phyloP scores from a whole-genome alignment of 805 yeast species.

The Lipomyces sp. region DNA sequence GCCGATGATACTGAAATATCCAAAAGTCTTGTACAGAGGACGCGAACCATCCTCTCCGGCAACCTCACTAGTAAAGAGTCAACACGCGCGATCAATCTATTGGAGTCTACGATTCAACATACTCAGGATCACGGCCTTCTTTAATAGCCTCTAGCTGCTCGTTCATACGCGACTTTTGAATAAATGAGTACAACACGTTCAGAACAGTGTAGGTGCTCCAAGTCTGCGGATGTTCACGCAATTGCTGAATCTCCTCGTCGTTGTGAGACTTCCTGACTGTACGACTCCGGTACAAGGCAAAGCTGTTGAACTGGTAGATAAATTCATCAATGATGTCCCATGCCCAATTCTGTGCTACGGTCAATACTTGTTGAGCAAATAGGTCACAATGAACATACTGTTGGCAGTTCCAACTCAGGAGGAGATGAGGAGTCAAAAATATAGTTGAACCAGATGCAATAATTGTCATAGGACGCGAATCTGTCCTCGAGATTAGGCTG shows the following conservation, averaged over 20 bases:
- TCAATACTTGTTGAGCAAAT: not conserved
- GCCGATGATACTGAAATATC: conserved; percentile 56
- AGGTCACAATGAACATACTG: conserved; percentile 25
- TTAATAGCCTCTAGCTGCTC: conserved; percentile 49
- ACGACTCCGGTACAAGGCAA: conserved; percentile 51
- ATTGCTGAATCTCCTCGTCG: conserved; percentile 50
- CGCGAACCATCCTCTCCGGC: conserved; percentile 54
- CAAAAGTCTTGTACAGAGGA: conserved; percentile 53
- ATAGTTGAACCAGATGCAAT: conserved; percentile 54
- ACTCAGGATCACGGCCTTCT: conserved; percentile 42
- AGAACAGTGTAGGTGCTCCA: conserved; percentile 57
- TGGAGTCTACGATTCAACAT: not conserved
- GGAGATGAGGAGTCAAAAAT: conserved; percentile 54
- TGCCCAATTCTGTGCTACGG: conserved; percentile 48
- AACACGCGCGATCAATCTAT: not conserved
- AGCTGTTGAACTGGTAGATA: conserved; percentile 57
- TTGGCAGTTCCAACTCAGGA: conserved; percentile 53
- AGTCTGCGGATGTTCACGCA: conserved; percentile 49
- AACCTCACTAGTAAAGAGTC: conserved; percentile 37
- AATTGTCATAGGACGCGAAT: conserved; percentile 55
- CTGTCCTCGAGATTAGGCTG: conserved; percentile 53
- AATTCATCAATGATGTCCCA: conserved; percentile 61
- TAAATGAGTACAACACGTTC: conserved; percentile 55
- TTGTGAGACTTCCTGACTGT: conserved; percentile 44
- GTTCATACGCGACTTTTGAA: conserved; percentile 49